Conservation (phyloP, 2,329 filamentous ascomycete genomes). For the Diaporthe citrichinensis region DNA sequence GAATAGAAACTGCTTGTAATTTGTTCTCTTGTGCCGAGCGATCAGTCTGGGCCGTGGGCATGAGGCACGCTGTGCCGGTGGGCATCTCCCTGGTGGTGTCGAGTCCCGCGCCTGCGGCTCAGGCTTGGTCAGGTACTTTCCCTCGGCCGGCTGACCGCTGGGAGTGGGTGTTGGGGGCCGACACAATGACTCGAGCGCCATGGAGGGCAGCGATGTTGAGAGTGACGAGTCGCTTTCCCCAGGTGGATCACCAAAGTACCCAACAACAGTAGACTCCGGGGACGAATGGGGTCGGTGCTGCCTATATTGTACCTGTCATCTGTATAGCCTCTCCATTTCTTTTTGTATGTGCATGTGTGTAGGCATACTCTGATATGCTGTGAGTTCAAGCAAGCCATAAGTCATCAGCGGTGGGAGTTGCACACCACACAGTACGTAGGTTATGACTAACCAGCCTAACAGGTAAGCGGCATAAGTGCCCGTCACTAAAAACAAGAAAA, state of each 20-base stretch:
- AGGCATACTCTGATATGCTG: neutral
- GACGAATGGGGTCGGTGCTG: too few species aligned
- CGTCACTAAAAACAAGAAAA: constrained; percentile 3
- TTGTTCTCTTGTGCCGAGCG: too few species aligned
- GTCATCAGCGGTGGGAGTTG: neutral
- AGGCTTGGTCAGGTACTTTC: neutral
- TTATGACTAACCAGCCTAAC: neutral
- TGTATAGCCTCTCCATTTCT: neutral
- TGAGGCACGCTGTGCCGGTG: neutral
- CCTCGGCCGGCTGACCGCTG: neutral
- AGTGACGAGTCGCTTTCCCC: neutral
- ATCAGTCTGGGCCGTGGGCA: neutral
- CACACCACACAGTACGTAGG: neutral
- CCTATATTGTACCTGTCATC: neutral
- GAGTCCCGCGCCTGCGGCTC: neutral
- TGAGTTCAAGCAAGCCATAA: neutral
- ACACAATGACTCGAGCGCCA: neutral
- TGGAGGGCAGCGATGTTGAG: neutral
- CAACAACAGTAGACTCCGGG: neutral
- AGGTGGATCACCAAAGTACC: too few species aligned
- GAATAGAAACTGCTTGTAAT: constrained; percentile 26
- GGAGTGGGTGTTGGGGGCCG: neutral
- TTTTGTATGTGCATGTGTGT: neutral
- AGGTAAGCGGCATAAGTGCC: constrained; percentile 24
- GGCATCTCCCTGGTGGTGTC: neutral